Percentiles rank a stretch among this genome's conserved stretches.
These are phyloP conservation scores for Hemerocallis citrina DNA, from an alignment of 106 monocot genomes.

Conservation along the genomic window DNA sequence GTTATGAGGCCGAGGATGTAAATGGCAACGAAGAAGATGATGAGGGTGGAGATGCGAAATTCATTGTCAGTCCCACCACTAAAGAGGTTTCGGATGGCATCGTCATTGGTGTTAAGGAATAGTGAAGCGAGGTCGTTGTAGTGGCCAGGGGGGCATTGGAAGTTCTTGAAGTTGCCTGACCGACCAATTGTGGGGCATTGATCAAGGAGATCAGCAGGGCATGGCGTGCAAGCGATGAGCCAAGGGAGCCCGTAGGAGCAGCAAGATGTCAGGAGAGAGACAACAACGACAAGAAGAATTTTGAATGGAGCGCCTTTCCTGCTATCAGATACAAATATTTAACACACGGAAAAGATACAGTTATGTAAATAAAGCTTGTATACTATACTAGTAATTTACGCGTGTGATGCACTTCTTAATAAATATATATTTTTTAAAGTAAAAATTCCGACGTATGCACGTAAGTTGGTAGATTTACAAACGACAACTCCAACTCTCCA, in stretches of 20 bases:
- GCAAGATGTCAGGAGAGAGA: conserved; percentile 77
- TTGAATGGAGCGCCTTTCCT: conserved; percentile 79
- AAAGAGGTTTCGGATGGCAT: conserved; percentile 83
- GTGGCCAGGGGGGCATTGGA: conserved; percentile 76
- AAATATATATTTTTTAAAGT: too few relatives aligned
- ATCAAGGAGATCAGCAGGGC: conserved; percentile 36
- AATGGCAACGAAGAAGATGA: conserved; percentile 51
- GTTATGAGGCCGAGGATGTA: conserved; percentile 78
- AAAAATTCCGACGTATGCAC: too few relatives aligned
- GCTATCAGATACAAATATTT: conserved; percentile 8
- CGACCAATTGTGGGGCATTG: conserved; percentile 69
- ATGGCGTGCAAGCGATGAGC: conserved; percentile 65
- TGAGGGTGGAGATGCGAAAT: conserved; percentile 48
- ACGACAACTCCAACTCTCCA: too few relatives aligned
- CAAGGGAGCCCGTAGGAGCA: conserved; percentile 88
- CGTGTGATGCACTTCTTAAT: too few relatives aligned
- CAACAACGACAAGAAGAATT: conserved; percentile 50
- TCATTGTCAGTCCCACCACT: conserved; percentile 50
- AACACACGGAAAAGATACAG: background rate
- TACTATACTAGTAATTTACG: too few relatives aligned
- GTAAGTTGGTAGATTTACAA: too few relatives aligned
- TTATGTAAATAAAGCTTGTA: too few relatives aligned
- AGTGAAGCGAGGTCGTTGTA: conserved; percentile 93
- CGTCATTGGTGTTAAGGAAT: conserved; percentile 86
- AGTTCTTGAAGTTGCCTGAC: conserved; percentile 76